Percentiles rank a stretch among this genome's conserved stretches.
Evolutionary conservation across 331 rosid genomes (phyloP).

Genomic region (Malus hybrid): DNA sequence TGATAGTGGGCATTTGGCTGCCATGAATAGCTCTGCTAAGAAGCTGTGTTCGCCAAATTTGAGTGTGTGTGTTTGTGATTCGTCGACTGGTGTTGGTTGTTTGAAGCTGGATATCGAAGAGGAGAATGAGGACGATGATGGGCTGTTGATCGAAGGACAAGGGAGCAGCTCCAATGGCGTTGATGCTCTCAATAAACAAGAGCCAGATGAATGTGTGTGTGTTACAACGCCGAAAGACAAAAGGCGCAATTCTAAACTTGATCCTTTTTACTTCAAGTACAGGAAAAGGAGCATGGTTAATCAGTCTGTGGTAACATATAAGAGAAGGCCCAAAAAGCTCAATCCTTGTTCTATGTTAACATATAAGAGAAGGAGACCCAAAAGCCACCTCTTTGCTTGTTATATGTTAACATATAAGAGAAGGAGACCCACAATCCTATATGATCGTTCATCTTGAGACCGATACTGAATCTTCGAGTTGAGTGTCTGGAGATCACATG

Average conservation of each 20-base stretch:
- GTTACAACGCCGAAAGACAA: conserved; percentile 12
- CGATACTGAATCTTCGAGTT: conserved; percentile 1
- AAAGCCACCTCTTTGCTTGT: conserved; percentile 7
- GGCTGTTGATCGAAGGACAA: conserved; percentile 30
- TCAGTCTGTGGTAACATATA: neutral
- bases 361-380: conserved; percentile 17
- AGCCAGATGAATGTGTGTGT: conserved; percentile 10
- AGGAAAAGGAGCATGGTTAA: conserved; percentile 29
- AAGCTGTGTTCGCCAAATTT: neutral
- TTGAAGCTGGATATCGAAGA: conserved; percentile 17
- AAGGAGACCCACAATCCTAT: conserved; percentile 5
- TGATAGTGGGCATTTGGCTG: conserved; percentile 12
- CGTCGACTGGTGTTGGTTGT: neutral
- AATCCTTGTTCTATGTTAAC: neutral
- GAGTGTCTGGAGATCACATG: neutral
- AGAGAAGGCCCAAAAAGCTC: conserved; percentile 5
- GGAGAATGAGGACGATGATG: conserved; percentile 22
- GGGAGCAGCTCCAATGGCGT: conserved; percentile 37
- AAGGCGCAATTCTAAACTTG: conserved; percentile 18
- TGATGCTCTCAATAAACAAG: conserved; percentile 20
- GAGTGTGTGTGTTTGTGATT: neutral
- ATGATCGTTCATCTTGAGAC: conserved; percentile 12
- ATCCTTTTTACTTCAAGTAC: conserved; percentile 52
- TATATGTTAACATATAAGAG: neutral
- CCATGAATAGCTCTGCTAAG: neutral